These are phyloP conservation scores for Pyrus hybrid DNA, from an alignment of 331 rosid species.

Conservation along the genomic window DNA sequence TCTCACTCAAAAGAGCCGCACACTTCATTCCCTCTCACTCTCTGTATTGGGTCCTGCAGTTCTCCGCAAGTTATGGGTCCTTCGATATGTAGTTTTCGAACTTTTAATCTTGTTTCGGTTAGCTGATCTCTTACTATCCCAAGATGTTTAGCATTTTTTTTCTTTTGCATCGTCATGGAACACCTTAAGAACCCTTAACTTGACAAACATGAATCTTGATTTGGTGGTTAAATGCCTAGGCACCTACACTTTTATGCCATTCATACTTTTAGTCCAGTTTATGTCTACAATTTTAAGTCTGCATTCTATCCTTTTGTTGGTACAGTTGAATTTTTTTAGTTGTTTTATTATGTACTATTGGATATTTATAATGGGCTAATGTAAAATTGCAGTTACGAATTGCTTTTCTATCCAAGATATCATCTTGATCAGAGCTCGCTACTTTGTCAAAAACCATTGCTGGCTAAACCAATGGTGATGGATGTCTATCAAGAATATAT, in stretches of 20 bases:
- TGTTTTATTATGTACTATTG: no score
- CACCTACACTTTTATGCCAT: neutral
- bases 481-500: conserved; percentile 92
- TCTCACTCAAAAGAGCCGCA: conserved; percentile 49
- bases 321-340: no score
- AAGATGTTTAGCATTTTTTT: neutral
- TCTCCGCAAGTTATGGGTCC: neutral
- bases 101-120: no score
- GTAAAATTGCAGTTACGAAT: conserved; percentile 88
- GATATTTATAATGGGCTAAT: no score
- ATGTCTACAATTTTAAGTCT: neutral
- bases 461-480: conserved; percentile 94
- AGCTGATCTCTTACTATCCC: neutral
- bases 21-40: neutral
- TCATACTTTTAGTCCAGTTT: neutral
- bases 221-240: neutral
- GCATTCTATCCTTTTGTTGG: neutral
- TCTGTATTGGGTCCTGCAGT: neutral
- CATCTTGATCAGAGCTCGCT: conserved; percentile 99
- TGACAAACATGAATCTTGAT: neutral
- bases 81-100: neutral
- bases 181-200: neutral
- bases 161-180: no score
- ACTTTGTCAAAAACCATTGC: conserved; percentile 76
- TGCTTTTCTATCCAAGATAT: conserved; percentile 94